These are phyloP conservation scores for Pseudozyma tsukubaensis DNA, from an alignment of 1,284 basidiomycete species.

Conservation along the genomic window DNA sequence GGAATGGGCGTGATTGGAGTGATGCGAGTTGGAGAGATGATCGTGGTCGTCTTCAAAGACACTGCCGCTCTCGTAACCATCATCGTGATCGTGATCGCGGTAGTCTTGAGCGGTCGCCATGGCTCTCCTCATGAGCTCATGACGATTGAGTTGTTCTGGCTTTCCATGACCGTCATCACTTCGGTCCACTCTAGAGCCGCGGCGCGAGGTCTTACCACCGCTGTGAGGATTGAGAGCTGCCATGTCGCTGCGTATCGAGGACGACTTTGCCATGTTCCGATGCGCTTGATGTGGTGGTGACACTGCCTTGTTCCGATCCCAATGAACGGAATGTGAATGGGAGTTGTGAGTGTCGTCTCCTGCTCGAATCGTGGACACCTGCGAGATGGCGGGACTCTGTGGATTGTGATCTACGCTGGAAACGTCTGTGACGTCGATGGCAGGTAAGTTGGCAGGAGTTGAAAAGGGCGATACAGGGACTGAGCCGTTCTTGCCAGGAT, in stretches of 20 bases:
- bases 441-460: conserved; percentile 24
- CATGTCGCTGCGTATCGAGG: conserved; percentile 10
- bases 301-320: neutral
- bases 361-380: conserved; percentile 16
- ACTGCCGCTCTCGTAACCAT: conserved; percentile 34
- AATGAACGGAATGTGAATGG: neutral
- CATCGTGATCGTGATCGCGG: conserved; percentile 7
- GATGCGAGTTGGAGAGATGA: conserved; percentile 36
- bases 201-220: conserved; percentile 30
- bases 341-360: neutral
- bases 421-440: conserved; percentile 48
- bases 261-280: conserved; percentile 31
- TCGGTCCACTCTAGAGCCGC: conserved; percentile 39
- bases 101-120: conserved; percentile 55
- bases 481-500: conserved; percentile 15
- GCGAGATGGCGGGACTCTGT: conserved; percentile 13
- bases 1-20: conserved; percentile 10
- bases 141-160: conserved; percentile 50
- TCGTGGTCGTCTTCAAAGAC: conserved; percentile 40
- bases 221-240: neutral
- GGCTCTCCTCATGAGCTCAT: conserved; percentile 64
- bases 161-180: conserved; percentile 49
- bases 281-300: neutral
- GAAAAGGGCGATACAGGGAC: conserved; percentile 38
- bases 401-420: conserved; percentile 16